Conservation (phyloP, 257 asterid genomes). For the Capsicum baccatum region DNA sequence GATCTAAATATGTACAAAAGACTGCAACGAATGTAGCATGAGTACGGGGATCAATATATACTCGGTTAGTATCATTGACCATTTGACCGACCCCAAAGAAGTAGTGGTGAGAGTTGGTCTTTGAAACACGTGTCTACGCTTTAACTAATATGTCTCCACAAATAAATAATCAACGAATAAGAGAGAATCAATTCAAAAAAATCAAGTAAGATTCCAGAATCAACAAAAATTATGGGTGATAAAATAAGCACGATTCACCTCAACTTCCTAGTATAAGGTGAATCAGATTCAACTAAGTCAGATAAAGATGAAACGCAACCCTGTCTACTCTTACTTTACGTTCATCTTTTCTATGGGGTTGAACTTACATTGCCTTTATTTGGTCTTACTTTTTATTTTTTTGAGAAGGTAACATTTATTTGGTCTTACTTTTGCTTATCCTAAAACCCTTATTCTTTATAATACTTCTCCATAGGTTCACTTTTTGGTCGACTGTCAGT, state of each 20-base stretch:
- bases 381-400: not conserved
- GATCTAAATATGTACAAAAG: not conserved
- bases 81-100: not conserved
- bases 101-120: not conserved
- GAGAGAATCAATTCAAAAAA: not conserved
- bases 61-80: not conserved
- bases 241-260: not conserved
- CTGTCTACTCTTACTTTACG: slow-evolving; percentile 10
- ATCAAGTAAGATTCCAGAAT: not conserved
- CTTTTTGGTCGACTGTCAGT: slow-evolving; percentile 4
- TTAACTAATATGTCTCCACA: not conserved
- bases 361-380: slow-evolving; percentile 18
- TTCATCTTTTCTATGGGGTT: not conserved
- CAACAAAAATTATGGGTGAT: not conserved
- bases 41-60: not conserved
- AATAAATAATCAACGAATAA: not conserved
- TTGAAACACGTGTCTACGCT: not conserved
- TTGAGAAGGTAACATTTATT: no score
- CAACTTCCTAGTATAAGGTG: not conserved
- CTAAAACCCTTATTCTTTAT: not conserved
- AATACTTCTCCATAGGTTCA: slow-evolving; percentile 9
- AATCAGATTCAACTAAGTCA: not conserved
- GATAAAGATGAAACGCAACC: not conserved
- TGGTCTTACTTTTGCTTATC: slow-evolving; percentile 8
- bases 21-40: not conserved